Base-by-base conservation (phyloP, 2,329 filamentous ascomycete genomes). In the Colletotrichum melonis region DNA sequence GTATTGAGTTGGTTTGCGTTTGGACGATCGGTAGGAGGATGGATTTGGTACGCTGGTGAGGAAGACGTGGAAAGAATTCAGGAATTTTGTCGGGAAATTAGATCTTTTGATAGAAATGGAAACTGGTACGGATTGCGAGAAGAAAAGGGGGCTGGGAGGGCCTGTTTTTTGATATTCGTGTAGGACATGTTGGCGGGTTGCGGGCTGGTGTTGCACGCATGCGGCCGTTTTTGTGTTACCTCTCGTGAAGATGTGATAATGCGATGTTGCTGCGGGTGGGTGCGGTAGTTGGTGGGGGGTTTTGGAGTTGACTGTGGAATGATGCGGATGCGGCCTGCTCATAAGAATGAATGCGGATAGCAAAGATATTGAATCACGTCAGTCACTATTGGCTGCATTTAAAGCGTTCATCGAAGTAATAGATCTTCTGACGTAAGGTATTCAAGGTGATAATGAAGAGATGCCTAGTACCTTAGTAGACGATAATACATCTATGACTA, bases 121-220 rank as follows among this genome's bases (percentile, higher is more conserved):
- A 42, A n/a, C 14, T 22, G 14, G 24, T 4, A 2, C 16, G 4
- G 4, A 22, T n/a, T 4, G 11, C 19, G 24, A 52, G 1, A n/a
- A 49, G 24, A 16, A 4, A n/a, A 63, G 28, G 38, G 22, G 59
- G 59, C 38, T 49, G 38, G 38, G 38, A 16, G 38, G 28, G 26
- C 16, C 5, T n/a, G 38, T 63, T 35, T 38, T 35, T 54, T 54
- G 46, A 54, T 52, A 14, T 30, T 64, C 28, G 12, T n/a, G 62
- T 55, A 28, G 46, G n/a, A 38, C 46, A 38, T 9, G 14, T 19
- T 64, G 62, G 11, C 28, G 46, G 46, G 14, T 19, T 38, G 46
- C 28, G 28, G 46, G 46, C 46, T 52, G 28, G 26, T 54, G 62
- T 24, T 26, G 62, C n/a, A 55, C 62, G 62, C 62, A 55, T 64